Evolutionary conservation across 2,329 filamentous ascomycete species (phyloP).

Genomic region (Colletotrichum abscissum): DNA sequence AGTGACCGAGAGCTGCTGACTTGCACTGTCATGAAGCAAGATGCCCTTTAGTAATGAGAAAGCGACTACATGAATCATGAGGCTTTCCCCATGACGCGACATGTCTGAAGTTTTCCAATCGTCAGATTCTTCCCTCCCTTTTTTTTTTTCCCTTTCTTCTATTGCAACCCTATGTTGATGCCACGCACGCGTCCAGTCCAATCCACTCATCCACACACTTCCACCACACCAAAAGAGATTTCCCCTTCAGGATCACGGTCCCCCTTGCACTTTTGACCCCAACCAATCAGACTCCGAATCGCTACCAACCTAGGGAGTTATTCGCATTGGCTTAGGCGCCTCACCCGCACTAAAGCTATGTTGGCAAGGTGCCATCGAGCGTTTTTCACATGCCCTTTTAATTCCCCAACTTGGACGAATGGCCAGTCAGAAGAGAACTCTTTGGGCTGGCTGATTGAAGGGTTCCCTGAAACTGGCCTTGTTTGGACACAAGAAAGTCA

Average conservation of each 20-base stretch:
- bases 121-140: neutral
- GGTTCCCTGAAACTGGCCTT: constrained; percentile 11
- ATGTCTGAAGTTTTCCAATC: neutral
- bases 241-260: constrained; percentile 20
- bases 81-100: constrained; percentile 6
- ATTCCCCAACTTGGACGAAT: constrained; percentile 18
- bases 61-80: constrained; percentile 5
- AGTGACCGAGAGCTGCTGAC: constrained; percentile 32
- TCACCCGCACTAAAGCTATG: constrained; percentile 20
- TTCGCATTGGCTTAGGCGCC: constrained; percentile 13
- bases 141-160: neutral
- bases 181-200: neutral
- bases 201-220: neutral
- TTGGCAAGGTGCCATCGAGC: constrained; percentile 15
- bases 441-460: neutral
- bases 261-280: constrained; percentile 23
- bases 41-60: neutral
- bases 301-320: constrained; percentile 8
- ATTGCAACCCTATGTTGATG: neutral
- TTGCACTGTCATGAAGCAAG: neutral
- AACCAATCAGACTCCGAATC: constrained; percentile 9
- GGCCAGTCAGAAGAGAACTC: neutral
- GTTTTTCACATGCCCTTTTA: constrained; percentile 18
- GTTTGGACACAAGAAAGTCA: constrained; percentile 9
- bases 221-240: neutral